These are phyloP conservation scores for Scutellaria baicalensis DNA, from an alignment of 257 asterid genomes.

Conservation along the genomic window DNA sequence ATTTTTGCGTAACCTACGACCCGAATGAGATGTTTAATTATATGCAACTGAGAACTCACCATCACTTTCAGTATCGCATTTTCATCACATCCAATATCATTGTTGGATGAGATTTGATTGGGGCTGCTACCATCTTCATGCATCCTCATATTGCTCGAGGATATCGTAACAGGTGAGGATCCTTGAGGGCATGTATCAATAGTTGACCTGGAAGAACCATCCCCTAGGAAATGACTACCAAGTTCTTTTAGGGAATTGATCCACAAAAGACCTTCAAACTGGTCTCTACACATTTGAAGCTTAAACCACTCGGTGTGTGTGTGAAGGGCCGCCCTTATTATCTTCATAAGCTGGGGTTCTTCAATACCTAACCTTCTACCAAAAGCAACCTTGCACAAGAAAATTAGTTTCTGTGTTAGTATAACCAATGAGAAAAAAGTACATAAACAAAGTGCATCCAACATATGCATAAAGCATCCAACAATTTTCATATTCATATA, in stretches of 20 bases:
- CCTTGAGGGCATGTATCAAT: slow-evolving; percentile 59
- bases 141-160: slow-evolving; percentile 47
- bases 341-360: slow-evolving; percentile 96
- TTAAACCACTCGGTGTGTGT: slow-evolving; percentile 92
- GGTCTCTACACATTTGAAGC: slow-evolving; percentile 96
- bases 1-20: no score
- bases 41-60: slow-evolving; percentile 52
- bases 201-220: slow-evolving; percentile 46
- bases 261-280: slow-evolving; percentile 75
- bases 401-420: background rate
- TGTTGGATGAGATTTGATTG: slow-evolving; percentile 49
- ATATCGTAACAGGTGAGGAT: slow-evolving; percentile 63
- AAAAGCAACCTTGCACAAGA: slow-evolving; percentile 68
- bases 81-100: slow-evolving; percentile 70
- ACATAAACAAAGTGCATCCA: background rate
- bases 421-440: background rate
- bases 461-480: background rate
- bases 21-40: background rate
- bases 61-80: slow-evolving; percentile 87
- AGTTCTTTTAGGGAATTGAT: slow-evolving; percentile 67
- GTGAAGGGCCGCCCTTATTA: slow-evolving; percentile 65
- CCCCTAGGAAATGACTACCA: slow-evolving; percentile 48
- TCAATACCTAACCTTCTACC: slow-evolving; percentile 81
- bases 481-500: background rate
- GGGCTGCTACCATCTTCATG: slow-evolving; percentile 78